These are phyloP conservation scores for Floccularia luteovirens DNA, from an alignment of 768 basidiomycete species.

Conservation along the genomic window DNA sequence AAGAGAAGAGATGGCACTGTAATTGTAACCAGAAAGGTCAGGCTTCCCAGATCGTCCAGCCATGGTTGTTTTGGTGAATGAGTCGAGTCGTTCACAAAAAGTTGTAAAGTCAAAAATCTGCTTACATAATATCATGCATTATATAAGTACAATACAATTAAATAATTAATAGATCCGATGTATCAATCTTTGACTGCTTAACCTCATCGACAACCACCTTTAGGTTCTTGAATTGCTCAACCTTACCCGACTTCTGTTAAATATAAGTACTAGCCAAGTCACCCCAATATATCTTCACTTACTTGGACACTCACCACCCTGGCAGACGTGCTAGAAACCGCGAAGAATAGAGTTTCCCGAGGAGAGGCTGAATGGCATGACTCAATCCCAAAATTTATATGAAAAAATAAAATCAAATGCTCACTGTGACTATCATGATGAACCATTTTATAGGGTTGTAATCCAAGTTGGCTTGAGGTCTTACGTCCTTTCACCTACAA, in stretches of 20 bases:
- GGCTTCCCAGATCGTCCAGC: conserved; percentile 43
- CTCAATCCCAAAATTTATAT: background rate
- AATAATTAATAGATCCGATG: conserved; percentile 1
- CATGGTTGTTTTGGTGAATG: conserved; percentile 16
- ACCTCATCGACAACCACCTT: conserved; percentile 18
- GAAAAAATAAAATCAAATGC: background rate
- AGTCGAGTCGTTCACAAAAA: too few species aligned
- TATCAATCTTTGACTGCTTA: conserved; percentile 13
- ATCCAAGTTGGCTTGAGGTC: conserved; percentile 21
- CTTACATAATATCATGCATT: too few species aligned
- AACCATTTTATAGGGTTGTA: conserved; percentile 46
- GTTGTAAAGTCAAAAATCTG: too few species aligned
- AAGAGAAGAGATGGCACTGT: conserved; percentile 89
- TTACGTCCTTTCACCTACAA: conserved; percentile 3
- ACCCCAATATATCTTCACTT: conserved; percentile 9
- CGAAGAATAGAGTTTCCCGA: conserved; percentile 64
- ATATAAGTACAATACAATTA: too few species aligned
- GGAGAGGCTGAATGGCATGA: background rate
- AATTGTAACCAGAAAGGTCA: conserved; percentile 90
- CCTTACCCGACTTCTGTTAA: conserved; percentile 35
- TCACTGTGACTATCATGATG: conserved; percentile 18
- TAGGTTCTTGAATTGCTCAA: conserved; percentile 29
- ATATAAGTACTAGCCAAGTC: background rate
- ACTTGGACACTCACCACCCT: conserved; percentile 70
- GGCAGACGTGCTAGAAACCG: conserved; percentile 72